These are phyloP conservation scores for Stemphylium vesicarium DNA, from an alignment of 2,329 filamentous ascomycete genomes.

Conservation along the genomic window DNA sequence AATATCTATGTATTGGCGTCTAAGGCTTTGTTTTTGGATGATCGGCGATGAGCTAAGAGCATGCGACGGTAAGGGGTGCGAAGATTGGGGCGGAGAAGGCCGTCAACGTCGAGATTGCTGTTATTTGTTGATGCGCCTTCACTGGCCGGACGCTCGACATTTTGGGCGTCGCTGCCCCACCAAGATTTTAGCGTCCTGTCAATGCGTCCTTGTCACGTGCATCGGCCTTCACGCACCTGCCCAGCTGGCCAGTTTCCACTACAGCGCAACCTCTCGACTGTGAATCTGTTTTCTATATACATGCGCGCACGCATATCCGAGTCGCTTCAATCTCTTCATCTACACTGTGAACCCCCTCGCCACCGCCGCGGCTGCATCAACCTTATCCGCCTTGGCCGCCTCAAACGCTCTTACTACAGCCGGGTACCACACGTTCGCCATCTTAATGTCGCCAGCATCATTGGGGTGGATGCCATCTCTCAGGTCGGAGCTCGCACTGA, in stretches of 20 bases:
- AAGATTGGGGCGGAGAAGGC: conserved; percentile 9
- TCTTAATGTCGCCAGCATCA: conserved; percentile 52
- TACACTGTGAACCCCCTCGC: conserved; percentile 2
- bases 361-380: conserved; percentile 16
- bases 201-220: conserved; percentile 16
- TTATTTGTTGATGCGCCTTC: conserved; percentile 37
- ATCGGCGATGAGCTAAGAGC: conserved; percentile 8
- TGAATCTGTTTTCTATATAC: background rate
- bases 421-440: conserved; percentile 44
- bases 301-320: background rate
- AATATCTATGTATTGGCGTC: conserved; percentile 10
- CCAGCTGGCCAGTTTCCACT: background rate
- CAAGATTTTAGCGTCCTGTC: conserved; percentile 15
- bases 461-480: conserved; percentile 53
- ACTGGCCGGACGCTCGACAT: conserved; percentile 23
- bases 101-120: conserved; percentile 16
- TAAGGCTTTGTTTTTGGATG: conserved; percentile 4
- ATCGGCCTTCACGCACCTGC: background rate
- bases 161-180: conserved; percentile 28
- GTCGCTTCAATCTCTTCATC: background rate
- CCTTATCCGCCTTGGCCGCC: conserved; percentile 26
- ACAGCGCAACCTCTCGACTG: background rate
- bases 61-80: conserved; percentile 13
- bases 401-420: conserved; percentile 34
- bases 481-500: conserved; percentile 41